These are phyloP conservation scores for Scleroderma bovista DNA, from an alignment of 768 basidiomycete species.

Conservation along the genomic window DNA sequence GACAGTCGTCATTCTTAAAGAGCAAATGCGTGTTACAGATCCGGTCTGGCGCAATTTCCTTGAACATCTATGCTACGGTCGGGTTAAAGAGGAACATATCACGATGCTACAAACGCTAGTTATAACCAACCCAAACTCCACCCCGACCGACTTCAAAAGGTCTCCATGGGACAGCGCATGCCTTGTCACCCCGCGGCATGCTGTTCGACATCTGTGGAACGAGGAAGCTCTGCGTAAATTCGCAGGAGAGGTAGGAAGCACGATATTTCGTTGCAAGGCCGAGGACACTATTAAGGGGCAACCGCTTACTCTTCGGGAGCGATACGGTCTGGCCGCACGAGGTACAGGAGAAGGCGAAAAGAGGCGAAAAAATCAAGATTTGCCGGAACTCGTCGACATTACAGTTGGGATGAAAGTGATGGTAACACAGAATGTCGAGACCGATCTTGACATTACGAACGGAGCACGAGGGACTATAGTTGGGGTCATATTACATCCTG, in stretches of 20 bases:
- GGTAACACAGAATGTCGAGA: slow-evolving; percentile 4
- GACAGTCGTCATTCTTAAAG: slow-evolving; percentile 27
- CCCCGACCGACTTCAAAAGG: slow-evolving; percentile 14
- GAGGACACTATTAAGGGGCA: too few relatives aligned
- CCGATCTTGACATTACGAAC: slow-evolving; percentile 36
- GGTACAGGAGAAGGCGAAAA: too few relatives aligned
- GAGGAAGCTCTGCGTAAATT: not conserved
- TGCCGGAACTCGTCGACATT: slow-evolving; percentile 20
- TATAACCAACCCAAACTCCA: too few relatives aligned
- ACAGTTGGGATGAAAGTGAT: slow-evolving; percentile 31
- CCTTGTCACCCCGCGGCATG: slow-evolving; percentile 29
- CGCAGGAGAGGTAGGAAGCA: too few relatives aligned
- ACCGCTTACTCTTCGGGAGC: too few relatives aligned
- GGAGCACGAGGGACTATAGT: slow-evolving; percentile 31
- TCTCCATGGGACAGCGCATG: slow-evolving; percentile 21
- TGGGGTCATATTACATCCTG: slow-evolving; percentile 28
- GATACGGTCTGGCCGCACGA: too few relatives aligned
- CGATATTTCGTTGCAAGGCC: too few relatives aligned
- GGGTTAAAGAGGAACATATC: too few relatives aligned
- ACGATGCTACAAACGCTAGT: too few relatives aligned
- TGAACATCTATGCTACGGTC: too few relatives aligned
- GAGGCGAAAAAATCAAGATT: not conserved
- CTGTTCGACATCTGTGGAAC: slow-evolving; percentile 26
- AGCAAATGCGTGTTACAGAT: slow-evolving; percentile 32
- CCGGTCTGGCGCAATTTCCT: slow-evolving; percentile 16